These are phyloP conservation scores for Rostrohypoxylon terebratum DNA, from an alignment of 495 filamentous ascomycete species.

Conservation along the genomic window DNA sequence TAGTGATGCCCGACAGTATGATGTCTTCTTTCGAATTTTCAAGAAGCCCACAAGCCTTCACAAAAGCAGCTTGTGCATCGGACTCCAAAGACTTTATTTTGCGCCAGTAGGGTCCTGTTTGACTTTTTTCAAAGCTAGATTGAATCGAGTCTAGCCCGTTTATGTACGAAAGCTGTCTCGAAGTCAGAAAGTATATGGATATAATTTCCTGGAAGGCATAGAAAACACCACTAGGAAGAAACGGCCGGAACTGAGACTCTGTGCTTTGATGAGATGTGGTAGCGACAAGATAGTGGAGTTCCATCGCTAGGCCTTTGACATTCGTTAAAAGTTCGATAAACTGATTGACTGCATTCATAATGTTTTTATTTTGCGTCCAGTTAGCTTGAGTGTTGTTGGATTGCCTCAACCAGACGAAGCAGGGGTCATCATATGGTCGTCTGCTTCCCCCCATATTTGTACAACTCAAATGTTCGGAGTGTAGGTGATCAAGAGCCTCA, in stretches of 20 bases:
- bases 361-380: background rate
- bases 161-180: conserved; percentile 1
- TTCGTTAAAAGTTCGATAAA: background rate
- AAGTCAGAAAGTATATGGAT: background rate
- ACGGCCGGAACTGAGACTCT: background rate
- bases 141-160: background rate
- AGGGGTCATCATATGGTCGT: background rate
- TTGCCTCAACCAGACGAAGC: background rate
- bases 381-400: background rate
- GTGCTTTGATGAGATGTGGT: background rate
- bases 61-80: background rate
- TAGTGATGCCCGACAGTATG: conserved; percentile 1
- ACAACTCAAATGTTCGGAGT: conserved; percentile 9
- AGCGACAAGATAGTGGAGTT: conserved; percentile 9
- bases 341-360: background rate
- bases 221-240: background rate
- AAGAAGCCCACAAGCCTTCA: background rate
- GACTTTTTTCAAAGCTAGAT: background rate
- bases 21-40: conserved; percentile 4
- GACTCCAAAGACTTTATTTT: background rate
- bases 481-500: conserved; percentile 2
- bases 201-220: conserved; percentile 4
- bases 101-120: background rate
- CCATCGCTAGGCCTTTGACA: conserved; percentile 2
- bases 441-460: background rate